Base-by-base conservation (phyloP, 108 stramenopile species). In the Cyclotella atomus region DNA sequence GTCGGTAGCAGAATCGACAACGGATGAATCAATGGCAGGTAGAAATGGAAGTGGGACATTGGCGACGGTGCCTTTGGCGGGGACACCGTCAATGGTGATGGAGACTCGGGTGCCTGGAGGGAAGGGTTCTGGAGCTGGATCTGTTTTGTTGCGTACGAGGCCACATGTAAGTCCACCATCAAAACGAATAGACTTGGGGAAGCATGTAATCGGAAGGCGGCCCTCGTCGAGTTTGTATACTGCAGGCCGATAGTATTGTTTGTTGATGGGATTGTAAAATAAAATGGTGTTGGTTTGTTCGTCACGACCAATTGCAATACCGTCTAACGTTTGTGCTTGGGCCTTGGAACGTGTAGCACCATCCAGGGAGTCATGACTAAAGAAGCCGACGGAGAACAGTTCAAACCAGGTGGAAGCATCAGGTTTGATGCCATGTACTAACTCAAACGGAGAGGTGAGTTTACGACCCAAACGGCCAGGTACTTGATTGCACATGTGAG, bases 151-250 rank as follows among this genome's bases (percentile, higher is more conserved):
- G 2, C 52, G 66, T 0, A 68, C 21, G 12, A 34, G 66, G 17
- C 66, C 52, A 33, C 52, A 68, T 0, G 66, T 68, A 21, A 68
- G 66, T 12, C 66, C 66, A 36, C 66, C 52, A 54, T 68, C 66
- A 36, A 44, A 68, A 1, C 24, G 9, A 8, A 70, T 32, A 17
- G 35, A 27, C 12, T 54, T 24, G 30, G 68, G 68, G 17, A 55
- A 69, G 56, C n/a, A 29, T 0, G 56, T 29, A 32, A 45, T 17
- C 8, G 59, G 59, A 20, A 47, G 57, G 30, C 20, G 28, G 33
- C 70, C 32, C 43, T 70, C 70, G 47, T 70, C 59, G 1, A 70
- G 41, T 9, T 47, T 45, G 59, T 46, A 70, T 14, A 34, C 2
- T 12, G 68, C 27, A 4, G 68, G 54, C 2, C 36, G 53, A 32